Base-by-base conservation (phyloP, 2,329 filamentous ascomycete species). In the Aspergillus texensis region DNA sequence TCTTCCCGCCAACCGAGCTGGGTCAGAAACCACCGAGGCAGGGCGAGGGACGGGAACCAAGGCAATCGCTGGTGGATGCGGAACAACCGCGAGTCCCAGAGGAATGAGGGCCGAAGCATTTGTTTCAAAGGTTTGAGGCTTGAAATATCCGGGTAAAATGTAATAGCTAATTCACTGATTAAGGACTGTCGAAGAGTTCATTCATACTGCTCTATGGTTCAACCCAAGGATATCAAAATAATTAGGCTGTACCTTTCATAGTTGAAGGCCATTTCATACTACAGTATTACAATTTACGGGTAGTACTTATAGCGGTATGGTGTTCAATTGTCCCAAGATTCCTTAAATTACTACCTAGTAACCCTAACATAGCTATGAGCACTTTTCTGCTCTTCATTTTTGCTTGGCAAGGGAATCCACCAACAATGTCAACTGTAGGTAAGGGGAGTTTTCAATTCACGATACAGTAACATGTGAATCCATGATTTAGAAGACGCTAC, bases 1-100 rank as follows among this genome's bases (percentile, higher is more conserved):
- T 78, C 62, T 78, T 78, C 50, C 73, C 74, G 30, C 74, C 74
- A 3, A 67, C 52, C 43, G 70, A 70, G 69, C 61, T 75, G 9
- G 72, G 72, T 2, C 68, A 73, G 57, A 65, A 69, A 9, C 58
- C 43, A 16, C 62, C 50, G 26, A 45, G 26, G 4, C 53, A 58
- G 50, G 34, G 28, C 19, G 41, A 46, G 41, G 21, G 46, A 43
- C 43, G 26, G 43, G 24, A 16, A 48, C 48, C 56, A 59, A 28
- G 45, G 56, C 61, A 34, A 30, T 45, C 56, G 57, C 41, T 30
- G 6, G 46, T 28, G 9, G 14, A 50, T 50, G 26, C 4, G 28
- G 48, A 52, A 34, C 48, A 52, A 52, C 48, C 16, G 2, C 48
- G 16, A n/a, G 48, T 8, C 28, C 48, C 48, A n/a, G 48, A 52